Percentiles rank a stretch among this genome's conserved stretches.
These are phyloP conservation scores for Xerocomus spinulosus DNA, from an alignment of 768 basidiomycete genomes.

Conservation along the genomic window DNA sequence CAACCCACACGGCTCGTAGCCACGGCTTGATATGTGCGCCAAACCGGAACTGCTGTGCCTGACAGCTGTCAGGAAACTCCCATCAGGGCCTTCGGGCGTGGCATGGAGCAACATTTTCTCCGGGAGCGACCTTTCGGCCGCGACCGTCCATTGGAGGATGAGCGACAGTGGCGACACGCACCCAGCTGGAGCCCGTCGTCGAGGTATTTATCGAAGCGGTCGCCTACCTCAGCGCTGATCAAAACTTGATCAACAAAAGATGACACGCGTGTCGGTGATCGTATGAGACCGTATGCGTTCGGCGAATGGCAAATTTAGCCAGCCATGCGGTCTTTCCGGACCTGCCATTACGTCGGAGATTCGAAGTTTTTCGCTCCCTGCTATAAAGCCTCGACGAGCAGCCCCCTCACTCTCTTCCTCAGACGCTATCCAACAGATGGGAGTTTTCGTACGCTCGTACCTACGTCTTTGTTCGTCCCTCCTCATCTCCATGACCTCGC, in stretches of 20 bases:
- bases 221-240: not conserved
- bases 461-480: slow-evolving; percentile 24
- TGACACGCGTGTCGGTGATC: slow-evolving; percentile 2
- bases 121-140: not conserved
- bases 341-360: slow-evolving; percentile 26
- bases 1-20: not conserved
- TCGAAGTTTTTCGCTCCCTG: slow-evolving; percentile 6
- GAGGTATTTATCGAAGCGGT: not conserved
- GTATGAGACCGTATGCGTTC: not conserved
- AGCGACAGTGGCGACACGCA: too few relatives aligned
- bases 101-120: not conserved
- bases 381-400: slow-evolving; percentile 17
- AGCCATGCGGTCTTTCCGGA: slow-evolving; percentile 15
- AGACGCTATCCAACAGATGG: slow-evolving; percentile 32
- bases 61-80: not conserved
- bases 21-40: not conserved
- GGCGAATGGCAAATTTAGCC: slow-evolving; percentile 24
- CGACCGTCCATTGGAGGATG: not conserved
- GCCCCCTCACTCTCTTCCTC: slow-evolving; percentile 3
- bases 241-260: slow-evolving; percentile 7
- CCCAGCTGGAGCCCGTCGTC: too few relatives aligned
- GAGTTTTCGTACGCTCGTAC: slow-evolving; percentile 29
- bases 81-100: not conserved
- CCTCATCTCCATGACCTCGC: not conserved
- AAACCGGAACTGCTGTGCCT: not conserved